Conservation (phyloP, 805 yeast species). For the Cyberlindnera petersonii region DNA sequence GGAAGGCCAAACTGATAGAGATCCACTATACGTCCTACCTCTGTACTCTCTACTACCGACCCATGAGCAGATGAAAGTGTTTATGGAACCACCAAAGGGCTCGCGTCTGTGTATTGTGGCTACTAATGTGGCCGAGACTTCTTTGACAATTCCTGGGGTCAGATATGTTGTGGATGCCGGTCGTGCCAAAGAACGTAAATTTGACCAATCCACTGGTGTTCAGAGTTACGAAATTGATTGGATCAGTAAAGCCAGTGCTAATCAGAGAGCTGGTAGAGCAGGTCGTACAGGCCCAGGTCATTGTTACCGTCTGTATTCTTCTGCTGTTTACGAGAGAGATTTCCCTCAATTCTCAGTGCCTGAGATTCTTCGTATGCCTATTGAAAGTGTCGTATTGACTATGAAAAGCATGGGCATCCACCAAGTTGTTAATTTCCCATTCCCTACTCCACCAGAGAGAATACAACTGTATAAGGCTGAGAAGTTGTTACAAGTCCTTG, state of each 20-base stretch:
- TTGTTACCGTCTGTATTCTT: constrained; percentile 85
- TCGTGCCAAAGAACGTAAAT: constrained; percentile 82
- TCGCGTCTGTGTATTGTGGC: constrained; percentile 89
- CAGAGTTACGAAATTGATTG: constrained; percentile 89
- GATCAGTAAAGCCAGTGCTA: constrained; percentile 94
- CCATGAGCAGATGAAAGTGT: constrained; percentile 89
- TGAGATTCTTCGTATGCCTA: constrained; percentile 92
- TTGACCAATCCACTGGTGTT: constrained; percentile 79
- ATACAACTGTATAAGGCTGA: constrained; percentile 60
- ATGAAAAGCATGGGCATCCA: constrained; percentile 98
- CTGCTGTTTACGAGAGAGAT: constrained; percentile 88
- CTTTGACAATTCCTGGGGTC: constrained; percentile 93
- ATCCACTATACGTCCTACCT: constrained; percentile 88
- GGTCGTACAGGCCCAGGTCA: constrained; percentile 99
- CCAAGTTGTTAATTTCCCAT: constrained; percentile 86
- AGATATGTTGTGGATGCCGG: constrained; percentile 95
- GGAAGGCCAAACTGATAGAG: constrained; percentile 64
- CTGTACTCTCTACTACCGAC: constrained; percentile 93
- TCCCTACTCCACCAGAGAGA: constrained; percentile 88
- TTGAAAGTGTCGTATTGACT: constrained; percentile 89
- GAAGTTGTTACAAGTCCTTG: constrained; percentile 60
- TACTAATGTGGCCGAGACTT: constrained; percentile 97
- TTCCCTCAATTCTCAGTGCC: constrained; percentile 82
- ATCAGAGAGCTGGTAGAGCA: constrained; percentile 94
- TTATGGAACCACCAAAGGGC: constrained; percentile 79